Evolutionary conservation across 2,329 filamentous ascomycete species (phyloP), one percentile per base, ranked within the genome.

Genomic region (Amylocarpus encephaloides): DNA sequence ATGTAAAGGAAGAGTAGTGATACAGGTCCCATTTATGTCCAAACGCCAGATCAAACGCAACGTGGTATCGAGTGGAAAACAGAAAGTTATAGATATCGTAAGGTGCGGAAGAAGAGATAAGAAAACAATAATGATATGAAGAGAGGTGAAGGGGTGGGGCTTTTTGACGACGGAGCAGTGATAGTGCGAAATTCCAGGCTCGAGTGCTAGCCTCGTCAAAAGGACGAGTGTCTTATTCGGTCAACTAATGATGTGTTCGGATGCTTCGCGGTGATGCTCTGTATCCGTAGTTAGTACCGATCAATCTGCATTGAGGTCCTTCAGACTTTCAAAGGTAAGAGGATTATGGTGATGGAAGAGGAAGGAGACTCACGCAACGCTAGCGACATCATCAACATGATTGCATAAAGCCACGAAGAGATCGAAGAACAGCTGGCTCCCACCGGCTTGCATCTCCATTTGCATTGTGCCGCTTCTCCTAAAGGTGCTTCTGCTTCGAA

Each of bases 391-490:
- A 79, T 96, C 91, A 67, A 96, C 86, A 76, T 95, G 91, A 74
- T 95, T 96, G 78, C 89, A 95, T 85, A 96, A 88, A 65, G 91
- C 91, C 68, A 96, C 91, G 71, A 96, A 97, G 71, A 97, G 77
- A 78, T 96, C 91, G 75, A 97, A 97, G 79, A 93, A 96, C 74
- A 96, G 79, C 78, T 91, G 91, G 12, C 50, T 79, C 66, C 78
- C 90, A 70, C 91, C 90, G 71, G 83, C 83, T 77, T 95, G 88
- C 91, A 97, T 96, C 77, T 96, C 91, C 75, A 87, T 85, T 80
- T 96, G 91, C 90, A 96, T 95, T 71, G 91, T 96, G 73, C 91
- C 91, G 76, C 90, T 95, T 73, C 87, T 84, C 85, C 95, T 96
- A 73, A 97, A 96, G 66, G 89, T 95, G 77, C 90, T 90, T 71